phyloP scores from a whole-genome alignment of 176 grass and related monocot species.

The Neostapfia colusana region DNA sequence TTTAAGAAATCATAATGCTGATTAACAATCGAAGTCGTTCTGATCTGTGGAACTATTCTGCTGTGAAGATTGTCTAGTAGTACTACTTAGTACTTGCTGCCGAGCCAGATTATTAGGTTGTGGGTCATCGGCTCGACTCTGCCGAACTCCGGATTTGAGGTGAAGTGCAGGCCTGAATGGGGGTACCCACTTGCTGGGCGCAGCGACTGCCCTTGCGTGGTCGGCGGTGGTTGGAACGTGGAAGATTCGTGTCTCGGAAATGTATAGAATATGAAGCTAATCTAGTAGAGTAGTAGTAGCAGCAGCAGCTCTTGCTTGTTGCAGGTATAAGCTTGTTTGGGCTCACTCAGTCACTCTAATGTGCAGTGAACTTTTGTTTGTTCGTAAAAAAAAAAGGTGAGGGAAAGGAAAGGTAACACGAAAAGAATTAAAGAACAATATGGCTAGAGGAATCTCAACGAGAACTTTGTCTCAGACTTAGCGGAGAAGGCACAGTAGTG shows the following conservation, averaged over 20 bases:
- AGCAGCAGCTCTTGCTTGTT: too few relatives aligned
- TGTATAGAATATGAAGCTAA: slow-evolving; percentile 12
- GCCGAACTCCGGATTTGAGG: slow-evolving; percentile 40
- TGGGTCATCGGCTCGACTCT: slow-evolving; percentile 7
- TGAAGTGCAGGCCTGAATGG: slow-evolving; percentile 36
- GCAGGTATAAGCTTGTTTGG: neutral
- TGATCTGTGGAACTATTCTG: neutral
- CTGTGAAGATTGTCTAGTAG: neutral
- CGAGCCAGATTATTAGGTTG: slow-evolving; percentile 19
- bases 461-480: neutral
- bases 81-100: neutral
- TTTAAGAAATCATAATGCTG: neutral
- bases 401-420: neutral
- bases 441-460: neutral
- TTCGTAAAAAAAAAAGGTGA: neutral
- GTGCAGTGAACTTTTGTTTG: neutral
- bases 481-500: neutral
- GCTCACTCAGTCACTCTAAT: slow-evolving; percentile 18
- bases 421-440: slow-evolving; percentile 17
- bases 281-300: neutral
- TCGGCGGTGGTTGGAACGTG: slow-evolving; percentile 10
- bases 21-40: slow-evolving; percentile 3
- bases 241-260: slow-evolving; percentile 25
- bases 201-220: neutral
- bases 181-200: slow-evolving; percentile 18